Conservation (phyloP, 1,284 basidiomycete genomes). For the Pisolithus thermaeus region DNA sequence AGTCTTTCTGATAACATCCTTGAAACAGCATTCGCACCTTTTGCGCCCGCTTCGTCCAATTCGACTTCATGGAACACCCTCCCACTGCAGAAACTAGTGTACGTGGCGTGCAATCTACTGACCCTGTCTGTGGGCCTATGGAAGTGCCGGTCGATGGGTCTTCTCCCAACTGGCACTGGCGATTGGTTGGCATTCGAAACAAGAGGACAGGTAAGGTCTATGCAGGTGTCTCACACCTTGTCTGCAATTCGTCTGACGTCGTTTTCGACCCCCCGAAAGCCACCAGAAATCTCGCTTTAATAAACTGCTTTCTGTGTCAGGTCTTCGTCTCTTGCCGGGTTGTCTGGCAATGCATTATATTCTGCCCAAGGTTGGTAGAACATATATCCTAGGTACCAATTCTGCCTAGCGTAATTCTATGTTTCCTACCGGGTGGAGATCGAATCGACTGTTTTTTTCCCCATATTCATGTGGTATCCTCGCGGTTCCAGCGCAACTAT, state of each 20-base stretch:
- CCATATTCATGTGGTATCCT: conserved; percentile 13
- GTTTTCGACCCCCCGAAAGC: neutral
- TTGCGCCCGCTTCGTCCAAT: conserved; percentile 47
- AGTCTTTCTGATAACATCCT: neutral
- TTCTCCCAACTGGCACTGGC: conserved; percentile 80
- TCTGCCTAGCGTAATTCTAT: conserved; percentile 8
- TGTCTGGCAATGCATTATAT: neutral
- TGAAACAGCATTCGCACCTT: conserved; percentile 55
- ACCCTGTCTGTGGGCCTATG: conserved; percentile 79
- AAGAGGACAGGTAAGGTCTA: conserved; percentile 53
- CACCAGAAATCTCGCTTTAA: neutral
- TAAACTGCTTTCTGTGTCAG: neutral
- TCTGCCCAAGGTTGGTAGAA: neutral
- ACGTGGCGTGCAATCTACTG: conserved; percentile 64
- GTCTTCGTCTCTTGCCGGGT: neutral
- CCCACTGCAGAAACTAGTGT: conserved; percentile 61
- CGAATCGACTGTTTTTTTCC: conserved; percentile 7
- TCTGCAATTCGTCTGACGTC: neutral
- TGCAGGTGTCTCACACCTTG: neutral
- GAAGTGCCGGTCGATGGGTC: conserved; percentile 88
- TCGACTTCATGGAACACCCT: conserved; percentile 50
- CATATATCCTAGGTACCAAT: conserved; percentile 1
- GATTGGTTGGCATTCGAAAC: conserved; percentile 93
- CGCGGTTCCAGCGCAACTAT: conserved; percentile 11
- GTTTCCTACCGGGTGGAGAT: neutral